Base-by-base conservation (phyloP, 768 basidiomycete species). In the Rhodotorula kratochvilovae region DNA sequence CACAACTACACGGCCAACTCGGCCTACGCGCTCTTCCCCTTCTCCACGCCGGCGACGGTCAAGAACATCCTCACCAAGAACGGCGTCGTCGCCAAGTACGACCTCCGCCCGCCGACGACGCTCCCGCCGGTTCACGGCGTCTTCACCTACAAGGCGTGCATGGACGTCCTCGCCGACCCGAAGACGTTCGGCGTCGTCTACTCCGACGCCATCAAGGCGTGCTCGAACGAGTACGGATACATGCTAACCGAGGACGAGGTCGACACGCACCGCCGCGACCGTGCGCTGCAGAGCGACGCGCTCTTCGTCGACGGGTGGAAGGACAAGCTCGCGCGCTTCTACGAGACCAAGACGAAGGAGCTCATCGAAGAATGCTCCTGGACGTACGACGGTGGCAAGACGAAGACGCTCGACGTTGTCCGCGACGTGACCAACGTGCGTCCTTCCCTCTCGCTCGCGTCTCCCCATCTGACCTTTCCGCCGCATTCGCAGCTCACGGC, bases 21-120 rank as follows among this genome's bases (percentile, higher is more conserved):
- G 27, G 63, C 84, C 5, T 90, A 90, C 76, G 89, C 86, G 2
- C 87, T 89, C 77, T 92, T 92, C 84, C 90, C 91, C 29, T 71
- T 93, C 84, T 45, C 69, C 50, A 74, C 63, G 3, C 72, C 75
- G 10, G 29, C 64, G n/a, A 68, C 63, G 53, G 68, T 66, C 19
- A 29, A 58, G 25, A 36, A 19, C 15, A 71, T 74, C 58, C 67
- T 76, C 31, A 17, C 50, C 25, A 46, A 59, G n/a, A 67, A 68
- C 63, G 46, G 54, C 27, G 46, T 72, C 39, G 45, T 35, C 53
- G 66, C 68, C 59, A 51, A 63, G 36, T 72, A 72, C 60, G 65
- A 16, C 70, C 70, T 23, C 16, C 23, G 25, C 39, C 45, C 21
- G 12, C 48, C 48, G 25, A 50, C 48, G 48, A 27, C 48, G 48